Evolutionary conservation across 1,139 yeast genomes (phyloP).

Genomic region (Saccharomycopsis crataegensis): DNA sequence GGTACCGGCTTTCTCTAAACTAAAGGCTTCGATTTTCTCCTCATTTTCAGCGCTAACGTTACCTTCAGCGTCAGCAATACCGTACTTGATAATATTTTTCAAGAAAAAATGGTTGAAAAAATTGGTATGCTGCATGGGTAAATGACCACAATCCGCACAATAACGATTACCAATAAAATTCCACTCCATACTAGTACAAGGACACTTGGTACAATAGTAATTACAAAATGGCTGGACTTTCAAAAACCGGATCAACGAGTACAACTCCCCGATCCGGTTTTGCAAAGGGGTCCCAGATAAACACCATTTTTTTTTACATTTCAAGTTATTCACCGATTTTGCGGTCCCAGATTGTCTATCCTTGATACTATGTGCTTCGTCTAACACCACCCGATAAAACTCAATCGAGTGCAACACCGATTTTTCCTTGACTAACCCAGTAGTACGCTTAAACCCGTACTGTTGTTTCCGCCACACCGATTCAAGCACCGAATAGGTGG

Average conservation of each 20-base stretch:
- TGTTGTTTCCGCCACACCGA: slow-evolving; percentile 77
- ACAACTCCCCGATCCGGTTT: slow-evolving; percentile 92
- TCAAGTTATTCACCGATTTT: slow-evolving; percentile 72
- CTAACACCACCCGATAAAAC: slow-evolving; percentile 84
- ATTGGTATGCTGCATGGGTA: slow-evolving; percentile 91
- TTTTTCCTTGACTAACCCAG: slow-evolving; percentile 62
- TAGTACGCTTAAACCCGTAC: slow-evolving; percentile 73
- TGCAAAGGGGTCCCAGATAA: slow-evolving; percentile 94
- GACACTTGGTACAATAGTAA: slow-evolving; percentile 88
- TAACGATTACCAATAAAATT: slow-evolving; percentile 70
- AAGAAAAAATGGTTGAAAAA: slow-evolving; percentile 92
- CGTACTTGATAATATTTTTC: slow-evolving; percentile 82
- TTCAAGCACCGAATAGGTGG: slow-evolving; percentile 89
- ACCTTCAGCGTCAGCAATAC: slow-evolving; percentile 56
- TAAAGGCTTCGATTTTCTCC: slow-evolving; percentile 1
- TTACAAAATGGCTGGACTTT: slow-evolving; percentile 79
- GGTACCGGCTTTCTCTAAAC: background rate
- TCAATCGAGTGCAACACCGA: slow-evolving; percentile 68
- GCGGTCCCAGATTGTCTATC: slow-evolving; percentile 92
- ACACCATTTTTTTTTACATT: slow-evolving; percentile 78
- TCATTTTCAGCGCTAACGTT: slow-evolving; percentile 10
- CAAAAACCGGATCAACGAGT: slow-evolving; percentile 79
- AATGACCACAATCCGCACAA: slow-evolving; percentile 82
- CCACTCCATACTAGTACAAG: slow-evolving; percentile 79
- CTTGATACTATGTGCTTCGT: slow-evolving; percentile 96